A percentile compares a stretch with the other conserved stretches of the same genome.
These are phyloP conservation scores for Cronartium quercuum DNA, from an alignment of 1,284 basidiomycete species.

Conservation along the genomic window DNA sequence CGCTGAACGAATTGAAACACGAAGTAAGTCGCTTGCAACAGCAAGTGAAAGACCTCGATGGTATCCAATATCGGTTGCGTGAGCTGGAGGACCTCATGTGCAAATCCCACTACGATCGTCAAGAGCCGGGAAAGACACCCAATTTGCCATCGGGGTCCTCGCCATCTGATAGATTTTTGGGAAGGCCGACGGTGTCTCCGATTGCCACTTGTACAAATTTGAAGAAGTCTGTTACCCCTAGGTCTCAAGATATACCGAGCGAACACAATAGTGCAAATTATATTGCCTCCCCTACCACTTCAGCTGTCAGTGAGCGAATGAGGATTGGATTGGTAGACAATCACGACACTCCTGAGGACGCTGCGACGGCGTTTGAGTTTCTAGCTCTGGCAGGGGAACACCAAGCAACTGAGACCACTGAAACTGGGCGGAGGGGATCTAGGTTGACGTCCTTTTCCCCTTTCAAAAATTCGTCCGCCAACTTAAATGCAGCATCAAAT, in stretches of 20 bases:
- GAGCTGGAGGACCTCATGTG: not conserved
- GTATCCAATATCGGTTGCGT: not conserved
- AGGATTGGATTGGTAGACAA: not conserved
- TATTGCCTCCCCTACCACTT: not conserved
- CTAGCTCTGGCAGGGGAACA: not conserved
- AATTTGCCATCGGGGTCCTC: not conserved
- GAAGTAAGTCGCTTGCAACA: not conserved
- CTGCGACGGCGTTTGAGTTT: not conserved
- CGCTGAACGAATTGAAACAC: not conserved
- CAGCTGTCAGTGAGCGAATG: not conserved
- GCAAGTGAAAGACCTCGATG: not conserved
- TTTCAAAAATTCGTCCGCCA: not conserved
- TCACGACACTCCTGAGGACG: not conserved
- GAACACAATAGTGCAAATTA: not conserved
- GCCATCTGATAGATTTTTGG: not conserved
- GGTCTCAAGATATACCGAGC: not conserved
- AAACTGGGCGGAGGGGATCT: not conserved
- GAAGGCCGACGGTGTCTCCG: no score
- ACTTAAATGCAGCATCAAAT: not conserved
- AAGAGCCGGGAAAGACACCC: not conserved
- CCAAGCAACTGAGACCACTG: not conserved
- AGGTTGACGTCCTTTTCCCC: not conserved
- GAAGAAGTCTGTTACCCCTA: not conserved
- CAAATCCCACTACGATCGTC: not conserved
- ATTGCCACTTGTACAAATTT: no score